A percentile compares a stretch with the other conserved stretches of the same genome.
phyloP scores from a whole-genome alignment of 2,329 filamentous ascomycete genomes.

The Phoma herbarum region DNA sequence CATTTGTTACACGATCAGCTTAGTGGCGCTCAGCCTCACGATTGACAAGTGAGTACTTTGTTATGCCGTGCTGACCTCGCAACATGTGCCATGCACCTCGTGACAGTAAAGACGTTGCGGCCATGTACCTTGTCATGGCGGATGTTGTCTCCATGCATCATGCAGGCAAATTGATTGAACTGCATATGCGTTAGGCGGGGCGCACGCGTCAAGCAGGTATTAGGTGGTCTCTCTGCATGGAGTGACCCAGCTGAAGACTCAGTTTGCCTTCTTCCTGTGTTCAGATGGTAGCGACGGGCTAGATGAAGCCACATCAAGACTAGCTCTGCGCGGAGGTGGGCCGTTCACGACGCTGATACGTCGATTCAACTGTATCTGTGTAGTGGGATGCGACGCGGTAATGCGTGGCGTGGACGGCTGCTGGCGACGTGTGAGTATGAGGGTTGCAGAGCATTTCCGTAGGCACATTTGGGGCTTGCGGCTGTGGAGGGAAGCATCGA shows the following conservation, averaged over 20 bases:
- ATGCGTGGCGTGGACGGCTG: neutral
- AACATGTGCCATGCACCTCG: neutral
- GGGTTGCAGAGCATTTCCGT: neutral
- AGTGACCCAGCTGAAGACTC: too few species aligned
- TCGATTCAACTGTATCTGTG: neutral
- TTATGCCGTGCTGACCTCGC: neutral
- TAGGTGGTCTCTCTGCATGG: too few species aligned
- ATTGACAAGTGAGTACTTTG: neutral
- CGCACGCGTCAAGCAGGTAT: too few species aligned
- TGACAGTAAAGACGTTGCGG: neutral
- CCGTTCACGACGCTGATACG: neutral
- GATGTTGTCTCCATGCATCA: neutral
- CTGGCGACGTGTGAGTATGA: neutral
- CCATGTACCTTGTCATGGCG: neutral
- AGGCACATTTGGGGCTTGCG: neutral
- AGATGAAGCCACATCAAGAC: neutral
- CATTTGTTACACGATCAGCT: neutral
- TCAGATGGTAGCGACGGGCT: neutral
- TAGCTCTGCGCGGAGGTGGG: neutral
- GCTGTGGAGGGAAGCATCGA: neutral
- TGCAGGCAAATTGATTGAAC: neutral
- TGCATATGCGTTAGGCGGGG: neutral
- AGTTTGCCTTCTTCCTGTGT: neutral
- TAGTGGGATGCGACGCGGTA: too few species aligned
- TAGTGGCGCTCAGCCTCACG: neutral